Evolutionary conservation across 2,329 filamentous ascomycete species (phyloP).

Genomic region (Calonectria pseudoreteaudii): DNA sequence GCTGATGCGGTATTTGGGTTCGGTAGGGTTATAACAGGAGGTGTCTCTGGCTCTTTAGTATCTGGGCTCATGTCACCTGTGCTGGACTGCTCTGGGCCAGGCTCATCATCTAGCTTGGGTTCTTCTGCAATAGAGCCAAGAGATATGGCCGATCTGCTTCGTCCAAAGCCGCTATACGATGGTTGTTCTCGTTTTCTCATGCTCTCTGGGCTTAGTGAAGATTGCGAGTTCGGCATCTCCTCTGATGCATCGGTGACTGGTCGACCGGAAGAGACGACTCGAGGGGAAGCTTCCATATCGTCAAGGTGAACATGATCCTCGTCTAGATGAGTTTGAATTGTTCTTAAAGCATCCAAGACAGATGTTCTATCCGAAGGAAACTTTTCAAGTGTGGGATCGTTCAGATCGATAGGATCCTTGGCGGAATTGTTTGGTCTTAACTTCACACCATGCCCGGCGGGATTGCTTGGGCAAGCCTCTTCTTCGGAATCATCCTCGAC

Average conservation of each 20-base stretch:
- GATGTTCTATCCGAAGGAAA: slow-evolving; percentile 60
- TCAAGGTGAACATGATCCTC: slow-evolving; percentile 54
- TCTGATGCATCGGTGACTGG: slow-evolving; percentile 52
- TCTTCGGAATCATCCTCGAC: slow-evolving; percentile 48
- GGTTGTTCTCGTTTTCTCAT: slow-evolving; percentile 48
- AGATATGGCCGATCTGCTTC: slow-evolving; percentile 53
- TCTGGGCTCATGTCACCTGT: background rate
- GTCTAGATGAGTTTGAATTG: slow-evolving; percentile 57
- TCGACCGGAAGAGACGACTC: slow-evolving; percentile 48
- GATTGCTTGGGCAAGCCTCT: slow-evolving; percentile 34
- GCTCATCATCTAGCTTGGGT: slow-evolving; percentile 42
- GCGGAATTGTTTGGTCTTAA: slow-evolving; percentile 33
- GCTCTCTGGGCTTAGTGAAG: slow-evolving; percentile 48
- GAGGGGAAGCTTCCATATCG: slow-evolving; percentile 50
- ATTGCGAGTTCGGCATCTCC: slow-evolving; percentile 50
- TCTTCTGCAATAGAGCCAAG: slow-evolving; percentile 61
- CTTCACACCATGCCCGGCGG: slow-evolving; percentile 31
- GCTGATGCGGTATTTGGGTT: slow-evolving; percentile 36
- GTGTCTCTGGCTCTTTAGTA: slow-evolving; percentile 22
- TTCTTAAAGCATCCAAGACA: slow-evolving; percentile 59
- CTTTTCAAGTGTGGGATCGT: slow-evolving; percentile 61
- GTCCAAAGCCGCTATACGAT: slow-evolving; percentile 49
- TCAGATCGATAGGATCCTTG: slow-evolving; percentile 48
- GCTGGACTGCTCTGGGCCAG: background rate
- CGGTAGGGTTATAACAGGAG: slow-evolving; percentile 35